Percentiles rank a stretch among this genome's conserved stretches.
Conservation (phyloP, 2,329 filamentous ascomycete species). For the Lecanicillium sp. region DNA sequence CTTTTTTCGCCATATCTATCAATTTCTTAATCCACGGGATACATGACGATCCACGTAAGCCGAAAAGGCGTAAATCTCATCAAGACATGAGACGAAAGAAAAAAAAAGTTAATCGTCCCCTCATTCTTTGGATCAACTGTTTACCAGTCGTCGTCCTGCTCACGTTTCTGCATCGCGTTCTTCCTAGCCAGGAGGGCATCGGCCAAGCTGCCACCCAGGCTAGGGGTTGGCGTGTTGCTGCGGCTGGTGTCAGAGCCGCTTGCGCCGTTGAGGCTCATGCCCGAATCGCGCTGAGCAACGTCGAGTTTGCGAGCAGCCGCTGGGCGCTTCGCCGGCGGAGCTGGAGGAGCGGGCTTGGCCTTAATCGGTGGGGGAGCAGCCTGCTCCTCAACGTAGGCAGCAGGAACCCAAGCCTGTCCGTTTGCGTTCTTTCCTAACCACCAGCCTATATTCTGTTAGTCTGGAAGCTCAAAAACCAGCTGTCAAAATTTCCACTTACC, state of each 20-base stretch:
- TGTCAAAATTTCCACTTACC: slow-evolving; percentile 51
- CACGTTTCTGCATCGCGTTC: slow-evolving; percentile 66
- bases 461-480: neutral
- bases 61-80: neutral
- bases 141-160: slow-evolving; percentile 67
- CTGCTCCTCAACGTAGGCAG: slow-evolving; percentile 88
- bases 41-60: no score
- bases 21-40: no score
- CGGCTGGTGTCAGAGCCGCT: slow-evolving; percentile 57
- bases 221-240: slow-evolving; percentile 65
- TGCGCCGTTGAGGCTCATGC: slow-evolving; percentile 53
- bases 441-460: slow-evolving; percentile 63
- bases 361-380: slow-evolving; percentile 59
- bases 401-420: slow-evolving; percentile 88
- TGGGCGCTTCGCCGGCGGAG: slow-evolving; percentile 75
- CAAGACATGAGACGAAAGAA: slow-evolving; percentile 11
- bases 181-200: slow-evolving; percentile 73
- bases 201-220: slow-evolving; percentile 66
- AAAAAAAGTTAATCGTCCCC: no score
- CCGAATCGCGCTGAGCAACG: slow-evolving; percentile 65
- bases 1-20: no score
- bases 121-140: slow-evolving; percentile 10
- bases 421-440: slow-evolving; percentile 75
- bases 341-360: slow-evolving; percentile 57
- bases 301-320: slow-evolving; percentile 63